Evolutionary conservation across 768 basidiomycete genomes (phyloP), one percentile per base, ranked within the genome.

Genomic region (Russula ochroleuca): DNA sequence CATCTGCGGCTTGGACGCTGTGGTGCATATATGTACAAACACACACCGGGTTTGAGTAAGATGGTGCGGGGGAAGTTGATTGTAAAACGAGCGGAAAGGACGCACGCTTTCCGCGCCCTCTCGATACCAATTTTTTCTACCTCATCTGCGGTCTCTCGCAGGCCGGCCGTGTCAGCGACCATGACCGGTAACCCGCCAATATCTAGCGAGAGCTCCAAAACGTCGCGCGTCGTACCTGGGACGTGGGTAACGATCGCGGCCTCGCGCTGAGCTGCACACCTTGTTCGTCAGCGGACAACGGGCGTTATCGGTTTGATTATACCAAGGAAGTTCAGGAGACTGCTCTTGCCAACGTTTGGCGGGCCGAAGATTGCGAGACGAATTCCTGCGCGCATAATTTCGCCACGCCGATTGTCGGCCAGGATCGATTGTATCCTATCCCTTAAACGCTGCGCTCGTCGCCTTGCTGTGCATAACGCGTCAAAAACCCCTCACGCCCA

Each of bases 261-360:
- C 64, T 92, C 90, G 15, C 93, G 80, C 66, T 89, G 88, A 5
- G 90, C 93, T 94, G 62, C 14, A 3, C 21, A 2, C 4, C 23
- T 28, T 59, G 3, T 19, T 55, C 10, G 54, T 55, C 53, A 61
- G 58, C 33, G 45, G 7, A n/a, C 0, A 10, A 23, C 17, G 31
- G 38, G 0, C 49, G 40, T 56, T 6, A 62, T 15, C 35, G 49
- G 40, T 25, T 40, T 41, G 33, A 13, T 14, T 25, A 28, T 69
- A 87, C 93, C 90, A 14, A 96, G 78, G 72, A 86, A 92, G 70
- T 96, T 96, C 52, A 93, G 79, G 21, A 94, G 73, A 69, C 87
- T 91, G 70, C 91, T 94, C 76, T 96, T 97, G n/a, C 94, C 94
- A 1, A 89, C 92, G 69, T 97, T 97, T 0, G 94, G 91, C 25